Evolutionary conservation across 192 early-diverging fungal genomes (phyloP).

Genomic region (Cladochytrium replicatum): DNA sequence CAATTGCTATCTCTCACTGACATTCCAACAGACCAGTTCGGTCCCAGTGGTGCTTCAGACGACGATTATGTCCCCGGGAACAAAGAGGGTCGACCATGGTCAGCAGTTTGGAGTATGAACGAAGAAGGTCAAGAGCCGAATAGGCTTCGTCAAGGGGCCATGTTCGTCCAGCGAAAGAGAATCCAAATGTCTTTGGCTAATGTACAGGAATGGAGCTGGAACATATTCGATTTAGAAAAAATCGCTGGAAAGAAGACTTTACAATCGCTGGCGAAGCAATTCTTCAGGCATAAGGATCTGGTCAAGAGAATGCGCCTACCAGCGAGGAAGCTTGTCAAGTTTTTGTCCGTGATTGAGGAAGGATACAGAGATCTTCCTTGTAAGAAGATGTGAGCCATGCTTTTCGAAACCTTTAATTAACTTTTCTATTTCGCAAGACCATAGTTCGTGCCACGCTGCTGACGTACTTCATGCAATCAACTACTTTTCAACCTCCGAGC

Average conservation of each 20-base stretch:
- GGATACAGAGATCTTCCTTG: slow-evolving; percentile 41
- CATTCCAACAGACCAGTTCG: no score
- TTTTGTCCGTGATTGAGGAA: slow-evolving; percentile 32
- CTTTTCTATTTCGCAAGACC: slow-evolving; percentile 26
- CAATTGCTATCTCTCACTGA: no score
- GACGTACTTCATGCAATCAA: slow-evolving; percentile 49
- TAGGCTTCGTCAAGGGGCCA: no score
- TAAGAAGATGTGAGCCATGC: slow-evolving; percentile 9
- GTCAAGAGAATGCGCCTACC: slow-evolving; percentile 23
- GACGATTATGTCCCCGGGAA: no score
- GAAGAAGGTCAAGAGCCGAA: no score
- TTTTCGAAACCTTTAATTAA: neutral
- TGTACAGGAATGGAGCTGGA: slow-evolving; percentile 37
- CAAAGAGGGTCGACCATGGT: no score
- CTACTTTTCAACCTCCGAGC: slow-evolving; percentile 23
- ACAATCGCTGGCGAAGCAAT: slow-evolving; percentile 27
- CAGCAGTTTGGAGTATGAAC: no score
- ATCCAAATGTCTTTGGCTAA: no score
- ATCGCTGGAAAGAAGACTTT: slow-evolving; percentile 23
- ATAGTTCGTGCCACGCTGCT: slow-evolving; percentile 45
- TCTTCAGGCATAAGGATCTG: slow-evolving; percentile 30
- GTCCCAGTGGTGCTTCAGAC: no score
- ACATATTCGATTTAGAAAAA: slow-evolving; percentile 39
- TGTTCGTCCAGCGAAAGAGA: no score
- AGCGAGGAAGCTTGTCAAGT: slow-evolving; percentile 32